Conservation (phyloP, 352 stramenopile genomes). For the Pythium plurisporium region DNA sequence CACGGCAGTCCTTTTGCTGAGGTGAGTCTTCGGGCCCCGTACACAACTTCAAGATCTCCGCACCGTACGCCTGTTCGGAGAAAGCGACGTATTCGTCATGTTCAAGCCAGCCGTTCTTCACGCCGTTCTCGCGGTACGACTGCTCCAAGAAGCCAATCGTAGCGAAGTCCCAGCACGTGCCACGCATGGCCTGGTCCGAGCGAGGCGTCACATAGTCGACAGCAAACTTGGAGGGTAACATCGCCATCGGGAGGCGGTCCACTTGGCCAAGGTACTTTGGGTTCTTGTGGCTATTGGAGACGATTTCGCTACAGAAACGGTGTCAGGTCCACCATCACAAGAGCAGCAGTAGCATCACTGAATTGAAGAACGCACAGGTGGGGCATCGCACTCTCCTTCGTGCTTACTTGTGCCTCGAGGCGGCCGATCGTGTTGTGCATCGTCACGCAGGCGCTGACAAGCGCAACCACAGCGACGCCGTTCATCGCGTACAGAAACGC, state of each 20-base stretch:
- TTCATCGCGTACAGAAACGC: slow-evolving; percentile 54
- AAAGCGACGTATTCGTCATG: slow-evolving; percentile 72
- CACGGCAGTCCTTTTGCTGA: slow-evolving; percentile 66
- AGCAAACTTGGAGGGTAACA: slow-evolving; percentile 76
- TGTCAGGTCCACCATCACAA: not conserved
- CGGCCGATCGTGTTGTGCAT: slow-evolving; percentile 69
- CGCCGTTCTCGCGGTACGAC: slow-evolving; percentile 66
- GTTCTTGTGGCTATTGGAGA: slow-evolving; percentile 16
- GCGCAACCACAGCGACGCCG: slow-evolving; percentile 44
- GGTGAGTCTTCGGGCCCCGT: slow-evolving; percentile 50
- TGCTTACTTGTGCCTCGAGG: slow-evolving; percentile 34
- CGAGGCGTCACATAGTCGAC: slow-evolving; percentile 75
- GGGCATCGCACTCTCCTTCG: slow-evolving; percentile 4
- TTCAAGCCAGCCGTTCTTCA: slow-evolving; percentile 62
- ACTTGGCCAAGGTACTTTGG: slow-evolving; percentile 22
- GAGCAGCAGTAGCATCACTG: too few relatives aligned
- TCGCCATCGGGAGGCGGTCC: slow-evolving; percentile 52
- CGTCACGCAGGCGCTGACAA: slow-evolving; percentile 58
- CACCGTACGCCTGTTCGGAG: slow-evolving; percentile 76
- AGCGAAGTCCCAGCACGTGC: slow-evolving; percentile 82
- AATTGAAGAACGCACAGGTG: slow-evolving; percentile 13
- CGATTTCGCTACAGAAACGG: slow-evolving; percentile 10
- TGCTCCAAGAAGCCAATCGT: slow-evolving; percentile 76
- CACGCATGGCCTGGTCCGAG: slow-evolving; percentile 66
- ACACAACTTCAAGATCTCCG: slow-evolving; percentile 68